Evolutionary conservation across 805 yeast species (phyloP), one percentile per base, ranked within the genome.

Genomic region (Phaffomyces antillensis): DNA sequence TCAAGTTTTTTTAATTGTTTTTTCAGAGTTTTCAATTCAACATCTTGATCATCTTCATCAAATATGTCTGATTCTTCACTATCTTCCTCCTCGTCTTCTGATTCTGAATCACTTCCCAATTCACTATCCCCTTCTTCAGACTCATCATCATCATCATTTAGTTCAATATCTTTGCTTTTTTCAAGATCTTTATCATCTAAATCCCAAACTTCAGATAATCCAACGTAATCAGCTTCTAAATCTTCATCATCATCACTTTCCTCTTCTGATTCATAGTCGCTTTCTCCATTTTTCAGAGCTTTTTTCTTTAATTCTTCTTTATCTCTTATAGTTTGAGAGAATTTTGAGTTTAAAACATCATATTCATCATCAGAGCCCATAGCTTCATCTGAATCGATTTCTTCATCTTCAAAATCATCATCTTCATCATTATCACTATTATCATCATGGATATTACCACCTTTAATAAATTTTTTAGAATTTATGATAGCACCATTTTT

Each of bases 171-270:
- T 23, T 54, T 46, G 13, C 57, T 67, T 7, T 57, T 48, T 39
- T 54, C 30, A 8, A 28, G 58, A 36, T 76, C 82, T 26, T 61
- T 65, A 30, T 81, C 87, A 60, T 86, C 93, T 64, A 79, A 63
- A 58, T 85, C 96, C 96, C 96, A 88, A 4, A 86, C 89, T 53
- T 82, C 89, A n/a, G 95, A 83, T 35, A 89, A 68, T 0, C 95
- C 77, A 47, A 84, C 73, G 43, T 89, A 71, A 52, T 87, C 85
- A 28, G 64, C 69, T 58, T 87, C 96, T 10, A 28, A 11, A 55
- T 87, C 96, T 37, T 85, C 71, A 57, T 90, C 81, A 24, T 76
- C 76, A 58, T 86, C 84, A 6, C 70, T 77, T n/a, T 75, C 81
- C 7, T 43, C 49, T 4, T 64, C 66, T 26, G 36, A 34, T 17